These are phyloP conservation scores for Umbilicaria muhlenbergii DNA, from an alignment of 495 filamentous ascomycete genomes.

Conservation along the genomic window DNA sequence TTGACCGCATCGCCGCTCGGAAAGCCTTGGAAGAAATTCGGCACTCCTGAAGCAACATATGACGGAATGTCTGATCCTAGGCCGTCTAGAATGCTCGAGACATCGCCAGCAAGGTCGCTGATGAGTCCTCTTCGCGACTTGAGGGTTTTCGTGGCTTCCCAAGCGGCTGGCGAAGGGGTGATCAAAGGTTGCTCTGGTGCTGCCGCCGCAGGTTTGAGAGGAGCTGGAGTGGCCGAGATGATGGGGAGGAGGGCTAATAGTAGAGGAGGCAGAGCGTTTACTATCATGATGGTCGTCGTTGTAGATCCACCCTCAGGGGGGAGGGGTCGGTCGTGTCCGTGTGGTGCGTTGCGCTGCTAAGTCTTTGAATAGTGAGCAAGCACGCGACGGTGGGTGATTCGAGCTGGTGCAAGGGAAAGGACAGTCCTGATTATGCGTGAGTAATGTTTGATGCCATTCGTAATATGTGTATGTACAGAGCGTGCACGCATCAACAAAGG, in stretches of 20 bases:
- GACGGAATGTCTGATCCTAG: slow-evolving; percentile 38
- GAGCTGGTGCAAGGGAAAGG: too few relatives aligned
- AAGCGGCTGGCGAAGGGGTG: slow-evolving; percentile 27
- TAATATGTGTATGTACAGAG: too few relatives aligned
- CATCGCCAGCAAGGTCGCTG: slow-evolving; percentile 27
- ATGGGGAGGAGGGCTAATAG: slow-evolving; percentile 4
- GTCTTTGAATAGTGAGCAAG: too few relatives aligned
- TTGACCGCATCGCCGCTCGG: slow-evolving; percentile 43
- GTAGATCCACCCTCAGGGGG: background rate
- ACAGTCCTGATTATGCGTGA: too few relatives aligned
- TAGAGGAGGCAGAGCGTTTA: slow-evolving; percentile 1
- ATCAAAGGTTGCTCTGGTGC: slow-evolving; percentile 28
- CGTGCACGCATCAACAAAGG: too few relatives aligned
- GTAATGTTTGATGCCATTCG: too few relatives aligned
- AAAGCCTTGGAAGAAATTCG: slow-evolving; percentile 51
- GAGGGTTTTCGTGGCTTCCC: slow-evolving; percentile 20
- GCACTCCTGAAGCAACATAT: slow-evolving; percentile 46
- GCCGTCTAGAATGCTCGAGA: slow-evolving; percentile 23
- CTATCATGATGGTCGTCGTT: background rate
- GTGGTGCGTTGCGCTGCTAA: too few relatives aligned
- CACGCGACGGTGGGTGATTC: too few relatives aligned
- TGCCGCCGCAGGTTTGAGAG: slow-evolving; percentile 8
- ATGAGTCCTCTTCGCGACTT: slow-evolving; percentile 28
- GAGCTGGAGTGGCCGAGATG: background rate
- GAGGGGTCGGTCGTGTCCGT: too few relatives aligned